Evolutionary conservation across 202 grass and related monocot genomes (phyloP), one percentile per base, ranked within the genome.

Genomic region (Alloteropsis angusta): DNA sequence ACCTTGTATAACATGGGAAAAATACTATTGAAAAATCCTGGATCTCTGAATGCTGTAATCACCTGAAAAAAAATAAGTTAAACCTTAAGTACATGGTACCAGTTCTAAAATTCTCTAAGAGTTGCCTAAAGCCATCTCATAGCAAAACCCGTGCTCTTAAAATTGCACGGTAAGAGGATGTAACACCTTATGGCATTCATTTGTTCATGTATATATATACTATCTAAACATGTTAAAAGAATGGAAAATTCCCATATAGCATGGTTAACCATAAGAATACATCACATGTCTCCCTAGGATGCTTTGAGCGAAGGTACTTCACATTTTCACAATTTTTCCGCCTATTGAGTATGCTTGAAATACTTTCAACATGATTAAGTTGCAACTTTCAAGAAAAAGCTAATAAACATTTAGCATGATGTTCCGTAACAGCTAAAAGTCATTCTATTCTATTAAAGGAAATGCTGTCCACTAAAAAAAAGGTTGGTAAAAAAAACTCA

Each of bases 1-100:
- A 90, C 83, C 59, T 97, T 87, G 77, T 65, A 87, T 71, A 94
- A 57, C 85, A 92, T 94, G 68, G 91, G 94, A 68, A 97, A 94
- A 35, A 90, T 75, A 9, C 17, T 77, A 78, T 83, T 87, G 72
- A 97, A 94, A 81, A 88, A 94, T 21, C 78, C 85, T 37, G 91
- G 87, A 72, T 92, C 85, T 88, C 72, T 88, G 79, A 97, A 97
- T 75, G 80, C 78, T 10, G 53, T 77, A 78, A 94, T 88, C 23
- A 97, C 91, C 89, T 97, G 87, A 82, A 92, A 88, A 54, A 0
- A 81, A 39, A 11, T 43, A 34, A 34, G 12, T 15, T 69, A 34
- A 30, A 76, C 21, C 14, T 50, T 50, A 62, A 59, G 17, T 48
- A 70, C 58, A 80, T 70, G 46, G 21, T 45, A 36, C 36, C 35